Conservation (phyloP, 805 yeast species). For the Candida caryicola region DNA sequence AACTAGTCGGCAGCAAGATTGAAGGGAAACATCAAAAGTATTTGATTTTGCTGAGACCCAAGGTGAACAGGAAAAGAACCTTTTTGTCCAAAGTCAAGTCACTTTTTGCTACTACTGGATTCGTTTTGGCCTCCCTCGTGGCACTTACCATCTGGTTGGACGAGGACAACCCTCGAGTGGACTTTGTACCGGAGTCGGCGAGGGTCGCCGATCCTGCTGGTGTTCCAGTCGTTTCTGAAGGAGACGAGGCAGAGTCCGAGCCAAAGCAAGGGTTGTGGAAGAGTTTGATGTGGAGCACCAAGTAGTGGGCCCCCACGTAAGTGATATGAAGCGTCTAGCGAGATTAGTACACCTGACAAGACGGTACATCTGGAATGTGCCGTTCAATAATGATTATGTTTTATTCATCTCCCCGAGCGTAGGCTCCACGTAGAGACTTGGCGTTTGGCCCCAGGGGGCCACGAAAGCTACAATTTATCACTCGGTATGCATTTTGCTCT, state of each 20-base stretch:
- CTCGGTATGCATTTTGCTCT: not conserved
- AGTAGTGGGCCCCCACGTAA: not conserved
- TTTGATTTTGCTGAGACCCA: slow-evolving; percentile 8
- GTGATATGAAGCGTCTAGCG: no score
- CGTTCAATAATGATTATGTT: no score
- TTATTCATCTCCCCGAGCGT: no score
- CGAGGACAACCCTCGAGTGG: no score
- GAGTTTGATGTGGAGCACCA: slow-evolving; percentile 10
- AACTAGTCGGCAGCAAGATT: slow-evolving; percentile 50
- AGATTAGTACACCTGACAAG: not conserved
- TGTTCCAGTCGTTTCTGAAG: not conserved
- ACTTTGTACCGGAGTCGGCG: no score
- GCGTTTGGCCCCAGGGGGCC: no score
- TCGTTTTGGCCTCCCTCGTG: slow-evolving; percentile 18
- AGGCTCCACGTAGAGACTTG: no score
- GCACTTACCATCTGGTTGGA: slow-evolving; percentile 25
- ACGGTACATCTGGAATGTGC: slow-evolving; percentile 1
- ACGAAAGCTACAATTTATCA: no score
- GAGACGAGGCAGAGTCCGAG: not conserved
- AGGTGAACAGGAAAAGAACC: not conserved
- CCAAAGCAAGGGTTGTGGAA: slow-evolving; percentile 6
- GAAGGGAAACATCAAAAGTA: slow-evolving; percentile 10
- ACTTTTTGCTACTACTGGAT: slow-evolving; percentile 27
- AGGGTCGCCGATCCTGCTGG: not conserved
- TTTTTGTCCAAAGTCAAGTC: slow-evolving; percentile 17